phyloP scores from a whole-genome alignment of 2,329 filamentous ascomycete genomes.

The Capronia epimyces region DNA sequence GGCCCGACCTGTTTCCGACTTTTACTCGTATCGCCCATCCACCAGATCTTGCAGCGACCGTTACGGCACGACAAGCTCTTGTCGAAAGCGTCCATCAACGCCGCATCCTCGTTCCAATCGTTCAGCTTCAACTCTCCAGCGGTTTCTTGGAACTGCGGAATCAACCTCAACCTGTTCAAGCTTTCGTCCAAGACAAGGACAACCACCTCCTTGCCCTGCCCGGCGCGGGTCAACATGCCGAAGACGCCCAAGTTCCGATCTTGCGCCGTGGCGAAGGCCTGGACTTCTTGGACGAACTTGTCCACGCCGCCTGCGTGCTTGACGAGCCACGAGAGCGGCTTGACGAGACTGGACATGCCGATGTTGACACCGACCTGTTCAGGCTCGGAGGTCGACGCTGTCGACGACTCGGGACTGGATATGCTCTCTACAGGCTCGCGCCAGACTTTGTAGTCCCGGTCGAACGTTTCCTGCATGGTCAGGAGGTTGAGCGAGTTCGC shows the following conservation, averaged over 20 bases:
- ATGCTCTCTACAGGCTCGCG: too few species aligned
- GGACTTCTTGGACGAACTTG: constrained; percentile 32
- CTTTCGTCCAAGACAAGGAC: constrained; percentile 46
- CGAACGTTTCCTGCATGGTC: constrained; percentile 51
- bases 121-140: constrained; percentile 43
- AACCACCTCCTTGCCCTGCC: constrained; percentile 33
- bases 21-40: constrained; percentile 51
- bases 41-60: constrained; percentile 47
- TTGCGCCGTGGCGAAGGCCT: constrained; percentile 39
- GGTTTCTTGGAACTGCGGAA: constrained; percentile 36
- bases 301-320: constrained; percentile 41
- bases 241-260: constrained; percentile 48
- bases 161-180: constrained; percentile 38
- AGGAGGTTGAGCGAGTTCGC: constrained; percentile 50
- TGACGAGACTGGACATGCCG: constrained; percentile 56
- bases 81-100: constrained; percentile 34
- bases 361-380: constrained; percentile 39
- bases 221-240: constrained; percentile 56
- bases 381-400: constrained; percentile 9
- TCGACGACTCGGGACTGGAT: not conserved
- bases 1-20: constrained; percentile 61
- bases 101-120: constrained; percentile 37
- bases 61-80: constrained; percentile 19
- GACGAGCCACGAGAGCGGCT: constrained; percentile 50
- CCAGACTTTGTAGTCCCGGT: constrained; percentile 62